These are phyloP conservation scores for Leucocoprinus leucothites DNA, from an alignment of 768 basidiomycete genomes.

Conservation along the genomic window DNA sequence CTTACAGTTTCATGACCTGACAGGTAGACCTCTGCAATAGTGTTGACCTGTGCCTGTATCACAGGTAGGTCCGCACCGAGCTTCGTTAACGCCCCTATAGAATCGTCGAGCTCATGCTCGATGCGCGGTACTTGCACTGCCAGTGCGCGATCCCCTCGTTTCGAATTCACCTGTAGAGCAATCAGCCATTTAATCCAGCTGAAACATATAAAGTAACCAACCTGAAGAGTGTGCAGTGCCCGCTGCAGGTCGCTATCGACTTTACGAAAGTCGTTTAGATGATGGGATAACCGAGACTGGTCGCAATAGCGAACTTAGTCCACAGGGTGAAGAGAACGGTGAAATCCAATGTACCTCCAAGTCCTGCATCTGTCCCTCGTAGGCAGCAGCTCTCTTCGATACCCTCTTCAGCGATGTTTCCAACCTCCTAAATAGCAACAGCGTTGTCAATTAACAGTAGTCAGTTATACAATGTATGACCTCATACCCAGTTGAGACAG, in stretches of 20 bases:
- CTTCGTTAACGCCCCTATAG: constrained; percentile 52
- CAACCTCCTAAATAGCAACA: constrained; percentile 33
- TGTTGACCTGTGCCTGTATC: constrained; percentile 56
- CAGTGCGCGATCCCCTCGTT: constrained; percentile 57
- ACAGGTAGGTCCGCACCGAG: constrained; percentile 59
- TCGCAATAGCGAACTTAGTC: constrained; percentile 4
- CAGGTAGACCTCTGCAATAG: constrained; percentile 66
- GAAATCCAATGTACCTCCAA: constrained; percentile 42
- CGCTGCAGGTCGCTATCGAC: constrained; percentile 70
- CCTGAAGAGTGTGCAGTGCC: constrained; percentile 58
- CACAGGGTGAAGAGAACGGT: neutral
- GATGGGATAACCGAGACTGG: constrained; percentile 64
- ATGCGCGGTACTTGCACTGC: constrained; percentile 62
- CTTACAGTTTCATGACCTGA: constrained; percentile 66
- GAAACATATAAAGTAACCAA: constrained; percentile 22
- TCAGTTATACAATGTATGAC: neutral
- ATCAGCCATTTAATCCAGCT: constrained; percentile 1
- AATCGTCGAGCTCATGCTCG: constrained; percentile 56
- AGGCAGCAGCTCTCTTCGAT: constrained; percentile 43
- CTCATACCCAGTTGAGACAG: constrained; percentile 23
- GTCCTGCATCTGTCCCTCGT: constrained; percentile 59
- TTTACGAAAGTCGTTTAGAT: constrained; percentile 71
- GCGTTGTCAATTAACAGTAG: constrained; percentile 2
- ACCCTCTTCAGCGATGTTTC: constrained; percentile 44
- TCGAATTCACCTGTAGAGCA: constrained; percentile 48